Conservation (phyloP, 495 filamentous ascomycete genomes). For the Penicillium malachiteum region DNA sequence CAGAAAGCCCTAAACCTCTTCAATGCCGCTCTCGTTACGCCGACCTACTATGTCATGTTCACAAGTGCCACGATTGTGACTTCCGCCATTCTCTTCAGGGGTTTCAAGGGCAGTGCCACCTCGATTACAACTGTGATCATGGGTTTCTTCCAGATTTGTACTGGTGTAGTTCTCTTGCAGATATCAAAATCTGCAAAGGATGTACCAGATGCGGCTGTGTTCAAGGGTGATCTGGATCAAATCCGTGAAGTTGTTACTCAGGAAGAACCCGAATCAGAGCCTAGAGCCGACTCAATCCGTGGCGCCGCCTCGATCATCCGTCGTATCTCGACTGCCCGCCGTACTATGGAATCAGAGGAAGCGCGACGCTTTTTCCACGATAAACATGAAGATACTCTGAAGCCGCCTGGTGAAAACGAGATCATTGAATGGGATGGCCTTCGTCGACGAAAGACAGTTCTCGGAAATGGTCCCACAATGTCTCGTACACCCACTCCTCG, state of each 20-base stretch:
- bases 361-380: constrained; percentile 77
- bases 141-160: constrained; percentile 92
- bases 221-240: constrained; percentile 91
- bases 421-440: constrained; percentile 92
- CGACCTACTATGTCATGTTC: constrained; percentile 98
- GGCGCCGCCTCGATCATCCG: constrained; percentile 88
- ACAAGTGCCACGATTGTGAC: constrained; percentile 93
- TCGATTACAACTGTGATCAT: constrained; percentile 87
- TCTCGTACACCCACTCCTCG: constrained; percentile 28
- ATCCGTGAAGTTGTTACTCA: constrained; percentile 92
- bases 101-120: constrained; percentile 82
- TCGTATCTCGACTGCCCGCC: constrained; percentile 71
- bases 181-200: constrained; percentile 98
- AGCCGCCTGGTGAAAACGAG: constrained; percentile 73
- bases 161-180: constrained; percentile 93
- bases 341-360: constrained; percentile 79
- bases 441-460: constrained; percentile 73
- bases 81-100: constrained; percentile 87
- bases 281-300: constrained; percentile 93
- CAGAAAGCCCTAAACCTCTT: constrained; percentile 99
- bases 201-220: constrained; percentile 89
- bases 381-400: constrained; percentile 65
- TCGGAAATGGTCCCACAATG: constrained; percentile 49
- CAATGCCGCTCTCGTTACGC: constrained; percentile 95
- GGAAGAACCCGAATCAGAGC: constrained; percentile 90